Evolutionary conservation across 1,284 basidiomycete genomes (phyloP).

Genomic region (Mycena citricolor): DNA sequence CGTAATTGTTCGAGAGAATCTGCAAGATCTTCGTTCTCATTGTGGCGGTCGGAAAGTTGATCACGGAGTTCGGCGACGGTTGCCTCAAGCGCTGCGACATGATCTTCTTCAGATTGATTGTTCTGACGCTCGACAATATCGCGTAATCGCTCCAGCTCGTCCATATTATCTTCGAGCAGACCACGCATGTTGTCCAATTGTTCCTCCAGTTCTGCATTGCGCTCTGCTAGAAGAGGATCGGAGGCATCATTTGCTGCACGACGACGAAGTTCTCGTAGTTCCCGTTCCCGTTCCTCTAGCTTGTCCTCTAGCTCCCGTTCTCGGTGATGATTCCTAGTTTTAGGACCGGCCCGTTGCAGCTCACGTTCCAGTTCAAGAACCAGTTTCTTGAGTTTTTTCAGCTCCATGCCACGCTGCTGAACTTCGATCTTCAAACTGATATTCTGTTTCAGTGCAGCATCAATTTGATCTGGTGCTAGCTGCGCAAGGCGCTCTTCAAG

Average conservation of each 20-base stretch:
- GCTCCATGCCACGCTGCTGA: slow-evolving; percentile 86
- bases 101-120: slow-evolving; percentile 38
- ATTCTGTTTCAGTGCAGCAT: slow-evolving; percentile 90
- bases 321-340: slow-evolving; percentile 37
- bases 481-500: slow-evolving; percentile 87
- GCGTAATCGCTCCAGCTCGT: slow-evolving; percentile 67
- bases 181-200: slow-evolving; percentile 65
- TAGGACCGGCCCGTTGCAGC: slow-evolving; percentile 49
- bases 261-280: slow-evolving; percentile 61
- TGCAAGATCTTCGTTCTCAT: slow-evolving; percentile 69
- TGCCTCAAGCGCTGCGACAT: slow-evolving; percentile 59
- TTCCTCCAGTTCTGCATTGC: slow-evolving; percentile 67
- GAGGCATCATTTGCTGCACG: slow-evolving; percentile 46
- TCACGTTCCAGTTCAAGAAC: slow-evolving; percentile 82
- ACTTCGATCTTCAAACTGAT: slow-evolving; percentile 93
- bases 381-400: slow-evolving; percentile 90
- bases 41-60: slow-evolving; percentile 61
- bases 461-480: slow-evolving; percentile 89
- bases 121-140: slow-evolving; percentile 59
- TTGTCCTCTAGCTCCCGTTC: slow-evolving; percentile 71
- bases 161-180: slow-evolving; percentile 74
- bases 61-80: slow-evolving; percentile 63
- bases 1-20: slow-evolving; percentile 64
- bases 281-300: slow-evolving; percentile 66
- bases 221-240: slow-evolving; percentile 50